Evolutionary conservation across 768 basidiomycete genomes (phyloP), one percentile per base, ranked within the genome.

Genomic region (Agrocybe praecox): DNA sequence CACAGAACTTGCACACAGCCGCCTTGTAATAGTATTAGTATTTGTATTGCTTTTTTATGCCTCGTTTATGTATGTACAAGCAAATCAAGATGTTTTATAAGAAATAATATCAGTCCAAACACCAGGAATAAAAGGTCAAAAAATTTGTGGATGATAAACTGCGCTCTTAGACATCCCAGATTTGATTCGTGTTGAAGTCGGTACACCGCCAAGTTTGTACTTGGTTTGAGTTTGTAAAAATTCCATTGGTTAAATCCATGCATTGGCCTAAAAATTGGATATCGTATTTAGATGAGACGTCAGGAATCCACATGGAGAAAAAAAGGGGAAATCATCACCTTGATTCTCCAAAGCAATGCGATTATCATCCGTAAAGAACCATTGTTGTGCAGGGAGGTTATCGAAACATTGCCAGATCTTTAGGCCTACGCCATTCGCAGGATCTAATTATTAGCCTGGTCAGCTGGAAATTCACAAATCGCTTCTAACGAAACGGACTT

Each of bases 381-480:
- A 76, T n/a, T 67, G 55, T 52, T 74, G 73, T 5, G 74, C 69
- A 4, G 72, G 64, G 21, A 74, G 65, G 34, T 69, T 65, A 34
- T 68, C 66, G 54, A 60, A 70, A 53, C 74, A 76, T 42, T 69
- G 59, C 72, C 73, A 73, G 14, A 76, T 72, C 61, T 74, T 74
- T 62, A 73, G 55, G 1, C 64, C 64, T 2, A 67, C 58, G 4
- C 69, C 72, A 19, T 65, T 74, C 34, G 60, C 70, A 12, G 73
- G 71, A 26, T 36, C 69, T 72, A 52, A 3, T 15, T 22, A 22
- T 18, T 12, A 52, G 26, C 17, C 22, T 6, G 15, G 22, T 50
- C 6, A 52, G n/a, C 2, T 22, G 19, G 24, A 21, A 53, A 2
- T 23, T 11, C 14, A 19, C 14, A 2, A 17, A 9, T n/a, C 29